A percentile compares a stretch with the other conserved stretches of the same genome.
Conservation (phyloP, 257 asterid species). For the Mentha longifolia region DNA sequence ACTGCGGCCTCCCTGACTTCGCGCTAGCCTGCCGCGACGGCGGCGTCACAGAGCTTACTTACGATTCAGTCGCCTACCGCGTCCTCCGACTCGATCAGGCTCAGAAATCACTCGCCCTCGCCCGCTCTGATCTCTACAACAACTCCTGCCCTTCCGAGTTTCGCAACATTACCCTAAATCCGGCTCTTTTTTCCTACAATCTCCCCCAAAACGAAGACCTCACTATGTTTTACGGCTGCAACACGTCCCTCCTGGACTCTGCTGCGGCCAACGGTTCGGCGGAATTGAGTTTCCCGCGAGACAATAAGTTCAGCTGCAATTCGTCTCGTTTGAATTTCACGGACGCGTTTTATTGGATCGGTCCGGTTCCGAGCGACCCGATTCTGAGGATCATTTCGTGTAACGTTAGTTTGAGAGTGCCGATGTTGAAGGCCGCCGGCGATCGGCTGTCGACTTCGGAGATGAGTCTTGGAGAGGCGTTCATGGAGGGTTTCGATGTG, state of each 20-base stretch:
- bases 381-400: slow-evolving; percentile 38
- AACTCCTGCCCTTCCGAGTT: slow-evolving; percentile 54
- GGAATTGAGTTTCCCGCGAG: slow-evolving; percentile 29
- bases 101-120: slow-evolving; percentile 37
- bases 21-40: slow-evolving; percentile 50
- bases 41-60: slow-evolving; percentile 41
- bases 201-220: slow-evolving; percentile 43
- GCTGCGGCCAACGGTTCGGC: neutral
- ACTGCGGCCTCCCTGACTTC: slow-evolving; percentile 67
- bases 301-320: slow-evolving; percentile 52
- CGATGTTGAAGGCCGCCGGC: slow-evolving; percentile 44
- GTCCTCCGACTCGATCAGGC: slow-evolving; percentile 48
- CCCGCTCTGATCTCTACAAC: slow-evolving; percentile 56
- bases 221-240: slow-evolving; percentile 60
- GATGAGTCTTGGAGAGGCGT: slow-evolving; percentile 46
- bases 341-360: slow-evolving; percentile 47
- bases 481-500: slow-evolving; percentile 62
- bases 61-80: slow-evolving; percentile 48
- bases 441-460: slow-evolving; percentile 29
- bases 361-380: slow-evolving; percentile 65
- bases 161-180: slow-evolving; percentile 42
- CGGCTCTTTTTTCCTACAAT: slow-evolving; percentile 34
- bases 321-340: slow-evolving; percentile 32
- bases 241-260: slow-evolving; percentile 21
- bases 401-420: slow-evolving; percentile 43